Evolutionary conservation across 495 filamentous ascomycete genomes (phyloP).

Genomic region (Aspergillus leporis): DNA sequence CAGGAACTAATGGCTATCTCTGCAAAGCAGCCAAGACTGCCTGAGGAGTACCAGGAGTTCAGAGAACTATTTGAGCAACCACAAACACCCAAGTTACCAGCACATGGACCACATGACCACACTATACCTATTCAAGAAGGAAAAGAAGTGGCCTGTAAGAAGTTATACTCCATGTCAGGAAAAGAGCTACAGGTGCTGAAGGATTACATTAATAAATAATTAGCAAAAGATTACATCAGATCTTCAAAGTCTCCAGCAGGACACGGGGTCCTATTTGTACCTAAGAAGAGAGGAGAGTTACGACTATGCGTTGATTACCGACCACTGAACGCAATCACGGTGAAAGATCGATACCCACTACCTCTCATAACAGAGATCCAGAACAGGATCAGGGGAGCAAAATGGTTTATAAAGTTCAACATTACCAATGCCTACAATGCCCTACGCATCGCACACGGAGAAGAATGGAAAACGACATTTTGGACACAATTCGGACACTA

Average conservation of each 20-base stretch:
- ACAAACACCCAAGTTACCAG: constrained; percentile 10
- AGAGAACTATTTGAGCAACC: constrained; percentile 13
- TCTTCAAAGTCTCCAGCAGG: no score
- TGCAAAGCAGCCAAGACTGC: no score
- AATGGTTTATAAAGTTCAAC: constrained; percentile 29
- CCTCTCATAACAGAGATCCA: constrained; percentile 22
- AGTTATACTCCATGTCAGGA: background rate
- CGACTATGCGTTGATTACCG: constrained; percentile 26
- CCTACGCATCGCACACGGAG: constrained; percentile 14
- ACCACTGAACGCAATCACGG: constrained; percentile 27
- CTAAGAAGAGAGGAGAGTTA: constrained; percentile 27
- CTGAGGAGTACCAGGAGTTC: background rate
- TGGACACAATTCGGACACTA: constrained; percentile 17
- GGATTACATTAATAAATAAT: constrained; percentile 21
- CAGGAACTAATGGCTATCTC: constrained; percentile 1
- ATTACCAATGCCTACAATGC: constrained; percentile 20
- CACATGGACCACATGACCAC: constrained; percentile 10
- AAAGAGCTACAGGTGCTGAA: constrained; percentile 14
- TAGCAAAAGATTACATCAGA: no score
- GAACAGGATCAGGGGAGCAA: constrained; percentile 20
- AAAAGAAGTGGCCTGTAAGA: constrained; percentile 8
- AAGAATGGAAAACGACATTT: constrained; percentile 25
- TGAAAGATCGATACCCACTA: constrained; percentile 28
- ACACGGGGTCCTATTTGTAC: constrained; percentile 20
- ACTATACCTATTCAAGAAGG: constrained; percentile 13